phyloP scores from a whole-genome alignment of 2,329 filamentous ascomycete species.

The Capronia americana region DNA sequence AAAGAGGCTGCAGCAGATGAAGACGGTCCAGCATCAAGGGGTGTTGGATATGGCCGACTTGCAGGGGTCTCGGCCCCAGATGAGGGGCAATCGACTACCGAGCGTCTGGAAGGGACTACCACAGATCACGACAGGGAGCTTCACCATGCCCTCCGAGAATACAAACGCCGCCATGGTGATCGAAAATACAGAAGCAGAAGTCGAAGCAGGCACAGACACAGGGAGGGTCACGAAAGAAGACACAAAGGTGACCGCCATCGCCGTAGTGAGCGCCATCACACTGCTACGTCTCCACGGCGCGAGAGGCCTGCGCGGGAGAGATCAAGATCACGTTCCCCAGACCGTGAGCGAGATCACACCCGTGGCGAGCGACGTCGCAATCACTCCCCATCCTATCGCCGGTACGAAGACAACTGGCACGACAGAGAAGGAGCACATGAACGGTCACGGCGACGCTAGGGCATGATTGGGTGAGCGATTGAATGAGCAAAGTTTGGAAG shows the following conservation, averaged over 20 bases:
- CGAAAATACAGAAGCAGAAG: constrained; percentile 29
- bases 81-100: constrained; percentile 38
- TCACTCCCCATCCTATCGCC: constrained; percentile 19
- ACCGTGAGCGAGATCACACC: constrained; percentile 24
- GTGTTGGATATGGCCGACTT: constrained; percentile 43
- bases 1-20: constrained; percentile 48
- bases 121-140: constrained; percentile 38
- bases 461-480: constrained; percentile 4
- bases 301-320: constrained; percentile 42
- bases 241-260: constrained; percentile 44
- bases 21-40: constrained; percentile 41
- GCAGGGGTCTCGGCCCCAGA: constrained; percentile 23
- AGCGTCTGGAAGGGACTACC: constrained; percentile 43
- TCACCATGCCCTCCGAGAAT: constrained; percentile 40
- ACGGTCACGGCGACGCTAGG: constrained; percentile 15
- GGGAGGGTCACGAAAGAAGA: constrained; percentile 44
- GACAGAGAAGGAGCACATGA: constrained; percentile 25
- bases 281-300: constrained; percentile 40
- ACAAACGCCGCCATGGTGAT: constrained; percentile 46
- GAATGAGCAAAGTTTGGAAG: neutral
- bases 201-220: constrained; percentile 42
- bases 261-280: constrained; percentile 45
- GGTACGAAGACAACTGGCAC: constrained; percentile 14
- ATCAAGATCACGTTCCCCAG: constrained; percentile 35
- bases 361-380: constrained; percentile 25